Percentiles rank a stretch among this genome's conserved stretches.
These are phyloP conservation scores for Bodo saltans DNA, from an alignment of 78 protist species.

Conservation along the genomic window DNA sequence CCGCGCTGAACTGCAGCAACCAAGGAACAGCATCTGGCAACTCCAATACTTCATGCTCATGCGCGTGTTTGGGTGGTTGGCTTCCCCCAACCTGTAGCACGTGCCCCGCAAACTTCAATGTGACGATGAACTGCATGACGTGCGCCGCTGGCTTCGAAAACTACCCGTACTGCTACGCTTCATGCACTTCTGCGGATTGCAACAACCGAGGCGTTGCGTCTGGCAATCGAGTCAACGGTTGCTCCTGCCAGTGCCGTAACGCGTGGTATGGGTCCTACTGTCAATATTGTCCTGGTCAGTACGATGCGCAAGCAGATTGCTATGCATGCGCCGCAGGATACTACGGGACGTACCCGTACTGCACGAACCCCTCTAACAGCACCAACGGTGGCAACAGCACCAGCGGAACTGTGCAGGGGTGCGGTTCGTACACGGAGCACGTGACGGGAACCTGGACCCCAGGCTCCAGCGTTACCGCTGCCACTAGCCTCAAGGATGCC, in stretches of 20 bases:
- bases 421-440: neutral
- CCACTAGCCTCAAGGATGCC: no score
- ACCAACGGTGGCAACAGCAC: neutral
- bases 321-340: neutral
- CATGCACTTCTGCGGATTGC: neutral
- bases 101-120: neutral
- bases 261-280: neutral
- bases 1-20: neutral
- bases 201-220: neutral
- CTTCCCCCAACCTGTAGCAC: neutral
- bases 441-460: neutral
- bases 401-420: neutral
- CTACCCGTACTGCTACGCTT: neutral
- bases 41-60: neutral
- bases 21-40: neutral
- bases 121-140: neutral
- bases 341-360: neutral
- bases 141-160: neutral
- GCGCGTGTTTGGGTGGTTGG: constrained; percentile 7
- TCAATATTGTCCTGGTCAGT: neutral
- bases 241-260: constrained; percentile 7
- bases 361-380: neutral
- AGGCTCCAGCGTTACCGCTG: no score
- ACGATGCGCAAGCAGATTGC: neutral
- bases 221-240: neutral